phyloP scores from a whole-genome alignment of 2,329 filamentous ascomycete species.

The Aspergillus nomiae region DNA sequence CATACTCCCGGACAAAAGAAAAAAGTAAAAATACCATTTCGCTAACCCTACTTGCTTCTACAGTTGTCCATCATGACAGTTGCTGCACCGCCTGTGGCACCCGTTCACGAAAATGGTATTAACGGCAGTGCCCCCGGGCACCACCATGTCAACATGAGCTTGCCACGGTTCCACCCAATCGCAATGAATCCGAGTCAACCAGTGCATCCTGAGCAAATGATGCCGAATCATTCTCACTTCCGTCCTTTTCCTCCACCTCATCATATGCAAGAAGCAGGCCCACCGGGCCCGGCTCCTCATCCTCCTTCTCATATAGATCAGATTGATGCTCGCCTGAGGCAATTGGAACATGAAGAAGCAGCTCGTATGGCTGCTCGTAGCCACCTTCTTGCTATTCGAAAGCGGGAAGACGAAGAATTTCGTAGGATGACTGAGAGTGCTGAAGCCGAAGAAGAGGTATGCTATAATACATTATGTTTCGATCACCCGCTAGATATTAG shows the following conservation, averaged over 20 bases:
- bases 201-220: conserved; percentile 35
- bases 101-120: conserved; percentile 36
- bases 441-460: conserved; percentile 45
- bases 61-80: conserved; percentile 34
- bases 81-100: conserved; percentile 38
- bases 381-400: conserved; percentile 39
- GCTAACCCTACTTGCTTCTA: conserved; percentile 14
- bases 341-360: conserved; percentile 44
- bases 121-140: conserved; percentile 28
- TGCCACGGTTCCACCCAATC: conserved; percentile 44
- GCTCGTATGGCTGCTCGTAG: conserved; percentile 40
- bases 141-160: conserved; percentile 32
- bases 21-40: conserved; percentile 4
- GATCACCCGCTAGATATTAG: conserved; percentile 1
- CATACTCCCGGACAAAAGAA: neutral
- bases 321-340: conserved; percentile 40
- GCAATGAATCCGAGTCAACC: conserved; percentile 42
- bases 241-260: conserved; percentile 33
- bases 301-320: conserved; percentile 36
- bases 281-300: conserved; percentile 24
- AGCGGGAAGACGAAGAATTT: conserved; percentile 45
- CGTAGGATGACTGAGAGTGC: conserved; percentile 42
- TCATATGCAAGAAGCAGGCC: conserved; percentile 32
- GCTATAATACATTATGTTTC: conserved; percentile 10
- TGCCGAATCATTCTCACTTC: conserved; percentile 36